Evolutionary conservation across 2,329 filamentous ascomycete species (phyloP).

Genomic region (Neonectria ditissima): DNA sequence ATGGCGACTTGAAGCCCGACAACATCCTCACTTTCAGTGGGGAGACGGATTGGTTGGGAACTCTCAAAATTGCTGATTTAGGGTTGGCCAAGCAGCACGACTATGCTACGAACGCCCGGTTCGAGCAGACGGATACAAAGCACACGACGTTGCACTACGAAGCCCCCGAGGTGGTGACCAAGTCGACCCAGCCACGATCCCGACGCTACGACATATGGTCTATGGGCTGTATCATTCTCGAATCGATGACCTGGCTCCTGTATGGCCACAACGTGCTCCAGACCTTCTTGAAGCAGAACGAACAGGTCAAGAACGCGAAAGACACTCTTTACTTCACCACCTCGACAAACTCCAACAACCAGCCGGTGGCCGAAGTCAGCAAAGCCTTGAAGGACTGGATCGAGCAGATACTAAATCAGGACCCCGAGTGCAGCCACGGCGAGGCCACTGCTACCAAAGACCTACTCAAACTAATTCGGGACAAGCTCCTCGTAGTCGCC

Average conservation of each 20-base stretch:
- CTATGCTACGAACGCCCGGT: constrained; percentile 11
- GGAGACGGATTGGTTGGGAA: constrained; percentile 18
- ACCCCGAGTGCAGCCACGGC: constrained; percentile 23
- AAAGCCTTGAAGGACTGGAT: constrained; percentile 11
- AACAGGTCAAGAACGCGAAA: neutral
- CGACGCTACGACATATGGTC: constrained; percentile 48
- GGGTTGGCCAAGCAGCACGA: constrained; percentile 31
- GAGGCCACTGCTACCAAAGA: constrained; percentile 16
- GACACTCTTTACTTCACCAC: neutral
- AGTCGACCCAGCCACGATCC: constrained; percentile 21
- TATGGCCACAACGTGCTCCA: constrained; percentile 31
- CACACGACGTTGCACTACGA: constrained; percentile 32
- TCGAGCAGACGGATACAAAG: constrained; percentile 12
- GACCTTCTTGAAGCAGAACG: constrained; percentile 14
- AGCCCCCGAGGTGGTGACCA: constrained; percentile 30
- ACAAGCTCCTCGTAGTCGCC: constrained; percentile 24
- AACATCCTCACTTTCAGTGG: constrained; percentile 31
- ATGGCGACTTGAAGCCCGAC: constrained; percentile 34
- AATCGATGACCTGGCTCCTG: constrained; percentile 46
- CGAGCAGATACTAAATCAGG: constrained; percentile 9
- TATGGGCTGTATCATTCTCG: constrained; percentile 46
- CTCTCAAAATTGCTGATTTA: constrained; percentile 30
- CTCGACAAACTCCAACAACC: neutral
- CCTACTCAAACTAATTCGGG: constrained; percentile 17
- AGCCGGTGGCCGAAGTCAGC: neutral